Evolutionary conservation across 139 green algal genomes (phyloP), one percentile per base, ranked within the genome.

Genomic region (Picochlorum sp.): DNA sequence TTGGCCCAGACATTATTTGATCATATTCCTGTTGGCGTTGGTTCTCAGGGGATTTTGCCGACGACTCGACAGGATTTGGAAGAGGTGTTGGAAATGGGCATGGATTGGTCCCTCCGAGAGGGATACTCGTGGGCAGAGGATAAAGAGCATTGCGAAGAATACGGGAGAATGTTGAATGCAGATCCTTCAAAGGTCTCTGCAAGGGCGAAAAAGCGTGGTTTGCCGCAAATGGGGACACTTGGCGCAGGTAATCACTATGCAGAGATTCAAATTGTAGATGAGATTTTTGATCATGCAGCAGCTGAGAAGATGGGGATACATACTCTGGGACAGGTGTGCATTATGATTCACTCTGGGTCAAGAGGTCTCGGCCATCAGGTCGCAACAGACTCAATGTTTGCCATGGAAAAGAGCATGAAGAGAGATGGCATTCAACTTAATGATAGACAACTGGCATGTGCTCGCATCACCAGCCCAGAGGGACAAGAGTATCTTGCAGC

Each of bases 221-320:
- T 96, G 56, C 87, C 89, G 0, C 85, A 96, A 77, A 91, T 96
- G 87, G 89, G 89, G 30, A 96, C 89, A 1, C 71, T 96, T 61
- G 89, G 89, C 4, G 89, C 88, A 13, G 89, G 89, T 49, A 96
- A 96, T 71, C 89, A 96, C 64, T 96, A 96, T 67, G 84, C 86
- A 16, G 88, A 95, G 75, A 86, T 95, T 18, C 83, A 94, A 67
- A 82, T 94, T 8, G 86, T 96, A 45, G 89, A 96, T 16, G 84
- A 94, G 71, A 78, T 96, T 24, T 94, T 80, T 69, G 88, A 96
- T 69, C n/a, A 71, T n/a, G 51, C 65, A 50, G 87, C 85, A 18
- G 85, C 85, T 2, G 70, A 73, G 32, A 84, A 82, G 62, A 93
- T 92, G 89, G 89, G 87, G 50, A 90, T 95, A 44, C 82, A 89